Conservation (phyloP, 192 early-diverging fungal genomes). For the Gigaspora rosea region DNA sequence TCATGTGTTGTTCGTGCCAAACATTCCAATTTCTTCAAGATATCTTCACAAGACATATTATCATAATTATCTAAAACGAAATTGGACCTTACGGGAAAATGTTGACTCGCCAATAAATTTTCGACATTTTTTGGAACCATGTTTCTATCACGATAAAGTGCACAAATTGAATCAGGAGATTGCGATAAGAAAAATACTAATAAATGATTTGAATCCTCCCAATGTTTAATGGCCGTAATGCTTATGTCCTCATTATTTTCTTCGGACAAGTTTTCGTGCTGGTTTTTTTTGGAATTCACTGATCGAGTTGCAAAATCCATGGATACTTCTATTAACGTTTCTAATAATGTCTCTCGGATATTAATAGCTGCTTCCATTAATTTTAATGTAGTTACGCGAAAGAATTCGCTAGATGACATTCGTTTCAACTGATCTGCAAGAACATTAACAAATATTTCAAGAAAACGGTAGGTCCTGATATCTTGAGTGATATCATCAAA, state of each 20-base stretch:
- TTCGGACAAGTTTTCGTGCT: not conserved
- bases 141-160: constrained; percentile 23
- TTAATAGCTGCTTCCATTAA: constrained; percentile 3
- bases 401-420: constrained; percentile 25
- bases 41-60: not conserved
- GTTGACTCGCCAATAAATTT: constrained; percentile 27
- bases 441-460: constrained; percentile 31
- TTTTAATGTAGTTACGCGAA: constrained; percentile 15
- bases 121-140: constrained; percentile 23
- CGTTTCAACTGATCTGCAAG: not conserved
- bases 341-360: constrained; percentile 29
- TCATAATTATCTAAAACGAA: constrained; percentile 23
- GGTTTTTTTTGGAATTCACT: not conserved
- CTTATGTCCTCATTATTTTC: too few species aligned
- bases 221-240: not conserved
- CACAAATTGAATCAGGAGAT: constrained; percentile 28
- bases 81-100: too few species aligned
- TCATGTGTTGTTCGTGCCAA: constrained; percentile 16
- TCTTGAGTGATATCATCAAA: not conserved
- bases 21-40: constrained; percentile 21
- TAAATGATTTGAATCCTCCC: constrained; percentile 33
- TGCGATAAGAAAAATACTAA: constrained; percentile 33
- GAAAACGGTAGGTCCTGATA: constrained; percentile 22
- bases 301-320: constrained; percentile 36
- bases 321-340: constrained; percentile 26